Evolutionary conservation across 2,329 filamentous ascomycete genomes (phyloP).

Genomic region (Nemania abortiva): DNA sequence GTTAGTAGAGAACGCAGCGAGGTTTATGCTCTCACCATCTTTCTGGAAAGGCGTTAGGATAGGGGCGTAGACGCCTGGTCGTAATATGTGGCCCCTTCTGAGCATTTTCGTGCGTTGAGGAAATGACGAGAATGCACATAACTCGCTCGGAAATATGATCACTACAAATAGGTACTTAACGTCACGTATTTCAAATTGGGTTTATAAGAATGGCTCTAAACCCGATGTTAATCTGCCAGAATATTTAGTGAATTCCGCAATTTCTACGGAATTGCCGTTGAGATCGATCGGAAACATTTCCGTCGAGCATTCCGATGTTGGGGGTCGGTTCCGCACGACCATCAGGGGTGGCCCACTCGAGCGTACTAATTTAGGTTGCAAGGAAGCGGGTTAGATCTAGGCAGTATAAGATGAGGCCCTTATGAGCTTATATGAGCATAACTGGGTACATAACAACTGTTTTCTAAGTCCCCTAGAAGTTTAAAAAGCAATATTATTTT

Average conservation of each 20-base stretch:
- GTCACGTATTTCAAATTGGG: background rate
- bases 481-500: background rate
- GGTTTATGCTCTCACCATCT: background rate
- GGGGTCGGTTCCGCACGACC: background rate
- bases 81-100: background rate
- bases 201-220: background rate
- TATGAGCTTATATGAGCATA: background rate
- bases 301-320: background rate
- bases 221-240: background rate
- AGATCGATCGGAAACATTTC: background rate
- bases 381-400: background rate
- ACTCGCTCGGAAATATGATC: background rate
- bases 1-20: background rate
- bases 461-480: too few species aligned
- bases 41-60: background rate
- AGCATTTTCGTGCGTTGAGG: background rate
- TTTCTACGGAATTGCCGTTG: background rate
- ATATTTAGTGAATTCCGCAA: background rate
- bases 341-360: background rate
- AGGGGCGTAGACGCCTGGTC: background rate
- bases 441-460: too few species aligned
- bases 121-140: background rate
- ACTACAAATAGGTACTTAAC: background rate
- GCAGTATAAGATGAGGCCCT: background rate
- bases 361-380: too few species aligned